Percentiles rank a stretch among this genome's conserved stretches.
These are phyloP conservation scores for Tympanopsis confertula DNA, from an alignment of 2,329 filamentous ascomycete species.

Conservation along the genomic window DNA sequence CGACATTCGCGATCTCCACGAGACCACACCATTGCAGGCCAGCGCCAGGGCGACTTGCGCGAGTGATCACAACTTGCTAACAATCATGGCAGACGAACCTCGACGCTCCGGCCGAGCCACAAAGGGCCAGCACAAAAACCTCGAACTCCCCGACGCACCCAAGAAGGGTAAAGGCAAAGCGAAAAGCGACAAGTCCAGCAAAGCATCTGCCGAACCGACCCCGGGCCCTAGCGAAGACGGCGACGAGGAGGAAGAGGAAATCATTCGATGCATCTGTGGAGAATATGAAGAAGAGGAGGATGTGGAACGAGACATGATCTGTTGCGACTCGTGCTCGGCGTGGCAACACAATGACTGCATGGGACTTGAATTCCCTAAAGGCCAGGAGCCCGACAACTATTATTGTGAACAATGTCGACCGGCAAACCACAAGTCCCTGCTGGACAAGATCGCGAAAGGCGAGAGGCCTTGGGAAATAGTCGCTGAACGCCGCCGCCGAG, in stretches of 20 bases:
- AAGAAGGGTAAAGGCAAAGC: background rate
- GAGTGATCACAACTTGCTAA: background rate
- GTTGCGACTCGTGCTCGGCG: conserved; percentile 79
- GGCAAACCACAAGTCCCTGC: conserved; percentile 67
- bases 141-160: background rate
- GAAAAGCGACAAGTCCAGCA: conserved; percentile 60
- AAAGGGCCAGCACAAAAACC: conserved; percentile 1
- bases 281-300: conserved; percentile 77
- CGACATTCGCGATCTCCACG: too few relatives aligned
- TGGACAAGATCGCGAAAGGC: conserved; percentile 67
- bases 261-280: conserved; percentile 89
- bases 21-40: too few relatives aligned
- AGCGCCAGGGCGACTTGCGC: too few relatives aligned
- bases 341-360: conserved; percentile 99
- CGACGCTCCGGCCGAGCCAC: background rate
- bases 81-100: background rate
- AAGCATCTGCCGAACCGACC: conserved; percentile 68
- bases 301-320: conserved; percentile 76
- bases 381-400: conserved; percentile 73
- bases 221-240: conserved; percentile 42
- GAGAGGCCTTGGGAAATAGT: conserved; percentile 74
- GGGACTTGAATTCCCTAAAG: conserved; percentile 67
- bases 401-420: conserved; percentile 86
- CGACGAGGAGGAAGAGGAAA: conserved; percentile 50
- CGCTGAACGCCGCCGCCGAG: conserved; percentile 50